Evolutionary conservation across 2,329 filamentous ascomycete species (phyloP), one percentile per base, ranked within the genome.

Genomic region (Fusarium goolgardi): DNA sequence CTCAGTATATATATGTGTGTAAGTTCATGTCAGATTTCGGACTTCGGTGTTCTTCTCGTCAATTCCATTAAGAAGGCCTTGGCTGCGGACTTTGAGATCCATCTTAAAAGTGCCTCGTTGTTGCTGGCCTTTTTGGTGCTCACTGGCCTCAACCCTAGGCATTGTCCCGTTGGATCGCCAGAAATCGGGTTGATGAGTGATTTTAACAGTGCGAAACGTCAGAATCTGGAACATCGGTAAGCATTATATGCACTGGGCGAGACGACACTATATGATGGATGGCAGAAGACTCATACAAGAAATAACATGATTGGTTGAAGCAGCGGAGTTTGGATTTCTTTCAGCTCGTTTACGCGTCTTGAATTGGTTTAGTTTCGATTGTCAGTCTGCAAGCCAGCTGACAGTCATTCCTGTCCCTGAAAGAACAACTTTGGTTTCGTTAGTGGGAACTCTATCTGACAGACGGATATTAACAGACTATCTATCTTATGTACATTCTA

Each of bases 331-430:
- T 52, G 18, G 13, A 1, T 31, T n/a, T n/a, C 21, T 12, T 13
- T n/a, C 29, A 43, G 53, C 55, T 73, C 71, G 71, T 72, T 40
- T 65, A 71, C 59, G 55, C 52, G 50, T 53, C 71, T 65, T 15
- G 41, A 73, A 68, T 13, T 8, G 53, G 69, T 23, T 50, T 73
- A 73, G 71, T 43, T 18, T 45, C 71, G 67, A 65, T 40, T 25
- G 65, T 39, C 55, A 43, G 41, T 29, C 13, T 49, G 23, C 18
- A 12, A 3, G 13, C 8, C 25, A 18, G 6, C 15, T 53, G 23
- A 16, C 41, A 41, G 5, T 13, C 31, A 29, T 40, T 23, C 18
- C 18, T 13, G 9, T n/a, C 16, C 34, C 27, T 15, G 39, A 4
- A 41, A 34, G 27, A 27, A 20, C 11, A 1, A 59, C 61, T 47